Conservation (phyloP, 495 filamentous ascomycete genomes). For the Xylaria palmicola region DNA sequence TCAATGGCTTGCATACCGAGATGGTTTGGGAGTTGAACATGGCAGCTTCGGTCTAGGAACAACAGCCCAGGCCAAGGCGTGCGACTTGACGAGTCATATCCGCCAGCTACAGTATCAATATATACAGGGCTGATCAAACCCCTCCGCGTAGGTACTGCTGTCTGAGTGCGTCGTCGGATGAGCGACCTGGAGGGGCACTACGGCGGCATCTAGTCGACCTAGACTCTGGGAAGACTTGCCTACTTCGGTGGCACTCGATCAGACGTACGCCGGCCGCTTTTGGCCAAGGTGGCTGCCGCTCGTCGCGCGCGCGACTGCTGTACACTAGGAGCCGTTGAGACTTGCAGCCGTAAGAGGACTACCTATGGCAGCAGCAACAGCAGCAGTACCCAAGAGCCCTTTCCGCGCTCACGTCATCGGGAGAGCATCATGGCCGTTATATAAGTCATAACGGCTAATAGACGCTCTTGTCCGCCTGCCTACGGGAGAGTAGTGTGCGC, state of each 20-base stretch:
- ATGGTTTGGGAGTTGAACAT: not conserved
- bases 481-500: too few species aligned
- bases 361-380: too few species aligned
- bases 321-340: not conserved
- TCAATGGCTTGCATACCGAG: slow-evolving; percentile 10
- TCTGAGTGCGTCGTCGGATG: not conserved
- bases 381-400: not conserved
- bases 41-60: not conserved
- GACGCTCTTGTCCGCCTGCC: too few species aligned
- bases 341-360: not conserved
- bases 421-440: not conserved
- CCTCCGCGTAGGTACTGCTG: not conserved
- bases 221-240: not conserved
- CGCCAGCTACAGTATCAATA: not conserved
- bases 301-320: too few species aligned
- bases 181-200: not conserved
- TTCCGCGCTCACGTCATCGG: not conserved
- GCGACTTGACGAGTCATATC: not conserved
- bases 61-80: not conserved
- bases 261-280: not conserved
- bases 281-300: not conserved
- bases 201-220: not conserved
- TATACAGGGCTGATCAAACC: slow-evolving; percentile 13
- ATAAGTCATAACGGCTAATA: not conserved
- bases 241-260: not conserved